Base-by-base conservation (phyloP, 306 rosid species). In the Vigna hirtella region DNA sequence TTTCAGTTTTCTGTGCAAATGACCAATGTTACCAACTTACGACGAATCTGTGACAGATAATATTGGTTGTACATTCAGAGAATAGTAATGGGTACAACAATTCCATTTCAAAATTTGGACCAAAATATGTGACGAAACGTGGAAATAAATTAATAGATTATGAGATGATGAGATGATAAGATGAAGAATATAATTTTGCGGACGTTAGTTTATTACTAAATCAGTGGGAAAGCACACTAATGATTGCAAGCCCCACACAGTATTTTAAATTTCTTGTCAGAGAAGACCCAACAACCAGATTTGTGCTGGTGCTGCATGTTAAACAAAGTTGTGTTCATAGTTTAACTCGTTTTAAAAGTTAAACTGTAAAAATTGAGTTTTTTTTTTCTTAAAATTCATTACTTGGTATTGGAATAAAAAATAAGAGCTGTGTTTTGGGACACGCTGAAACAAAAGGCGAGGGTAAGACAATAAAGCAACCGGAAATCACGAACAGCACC, bases 401-500 rank as follows among this genome's bases (percentile, higher is more conserved):
- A 40, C 13, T 26, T 74, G 4, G 36, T 49, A 9, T 15, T 62
- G 6, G 7, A 62, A 61, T 32, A 45, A 62, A 62, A 32, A 15
- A 3, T 17, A 62, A 62, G 47, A 62, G 24, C 68, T 32, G 68
- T 32, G 1, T 32, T 28, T 42, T 32, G 74, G 61, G 28, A 16
- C 36, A 77, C 45, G 51, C 16, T 3, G 66, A 50, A 26, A 61
- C 15, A 70, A 59, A 38, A 69, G 2, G 49, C 14, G 36, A 75
- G 2, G 47, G 47, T 42, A 42, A 9, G 3, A 42, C 8, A 22
- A 75, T 38, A 72, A 75, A 76, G 79, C n/a, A 62, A 79, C 74
- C 59, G 78, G 18, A 52, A 72, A 72, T 72, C 73, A 72, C 59
- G 78, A 79, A 72, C 66, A 63, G 15, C 51, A 30, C 34, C 49